Evolutionary conservation across 2,329 filamentous ascomycete species (phyloP).

Genomic region (Penicillium crustosum): DNA sequence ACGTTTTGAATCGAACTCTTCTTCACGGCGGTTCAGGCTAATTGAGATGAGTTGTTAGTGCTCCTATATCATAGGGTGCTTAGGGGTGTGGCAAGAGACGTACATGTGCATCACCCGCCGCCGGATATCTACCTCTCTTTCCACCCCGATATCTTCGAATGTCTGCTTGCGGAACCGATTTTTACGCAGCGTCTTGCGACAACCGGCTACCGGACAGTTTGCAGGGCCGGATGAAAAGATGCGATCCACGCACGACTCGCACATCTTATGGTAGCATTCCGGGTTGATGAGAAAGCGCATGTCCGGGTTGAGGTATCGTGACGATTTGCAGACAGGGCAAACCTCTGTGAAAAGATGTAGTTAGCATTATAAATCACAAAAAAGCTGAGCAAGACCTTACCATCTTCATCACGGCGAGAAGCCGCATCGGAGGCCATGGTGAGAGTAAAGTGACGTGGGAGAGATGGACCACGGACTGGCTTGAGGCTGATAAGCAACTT

Average conservation of each 20-base stretch:
- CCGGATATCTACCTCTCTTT: conserved; percentile 91
- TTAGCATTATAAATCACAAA: conserved; percentile 8
- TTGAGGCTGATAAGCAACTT: conserved; percentile 14
- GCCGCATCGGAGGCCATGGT: conserved; percentile 32
- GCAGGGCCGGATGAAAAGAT: conserved; percentile 91
- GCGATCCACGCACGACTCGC: conserved; percentile 89
- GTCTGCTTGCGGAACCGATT: conserved; percentile 82
- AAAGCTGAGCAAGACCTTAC: conserved; percentile 24
- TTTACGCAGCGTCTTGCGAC: conserved; percentile 81
- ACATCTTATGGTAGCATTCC: conserved; percentile 99
- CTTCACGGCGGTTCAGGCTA: conserved; percentile 84
- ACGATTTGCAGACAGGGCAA: conserved; percentile 96
- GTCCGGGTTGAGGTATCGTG: conserved; percentile 89
- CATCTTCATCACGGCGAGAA: conserved; percentile 44
- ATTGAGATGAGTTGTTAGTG: conserved; percentile 20
- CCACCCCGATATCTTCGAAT: conserved; percentile 82
- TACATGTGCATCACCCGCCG: conserved; percentile 67
- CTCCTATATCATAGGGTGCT: too few species aligned
- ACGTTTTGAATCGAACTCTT: conserved; percentile 81
- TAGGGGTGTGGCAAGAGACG: conserved; percentile 14
- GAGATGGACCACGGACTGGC: conserved; percentile 4
- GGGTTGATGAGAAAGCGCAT: conserved; percentile 96
- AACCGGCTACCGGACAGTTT: conserved; percentile 87
- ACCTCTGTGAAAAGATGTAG: conserved; percentile 57
- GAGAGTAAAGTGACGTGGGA: conserved; percentile 7